Conservation (phyloP, 140 eudicot genomes). For the Anethum foeniculum region DNA sequence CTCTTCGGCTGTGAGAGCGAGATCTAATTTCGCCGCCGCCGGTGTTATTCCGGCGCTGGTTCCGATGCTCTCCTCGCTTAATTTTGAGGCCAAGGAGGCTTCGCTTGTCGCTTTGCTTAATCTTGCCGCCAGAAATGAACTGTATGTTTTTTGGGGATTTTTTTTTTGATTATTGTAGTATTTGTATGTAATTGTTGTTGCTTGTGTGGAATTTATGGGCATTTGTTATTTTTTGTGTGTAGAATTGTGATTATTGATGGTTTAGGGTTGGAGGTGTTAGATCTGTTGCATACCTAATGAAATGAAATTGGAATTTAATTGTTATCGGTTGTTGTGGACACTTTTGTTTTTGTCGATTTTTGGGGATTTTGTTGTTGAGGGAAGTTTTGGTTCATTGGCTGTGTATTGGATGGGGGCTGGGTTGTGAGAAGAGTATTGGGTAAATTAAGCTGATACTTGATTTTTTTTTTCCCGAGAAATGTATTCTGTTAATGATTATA, state of each 20-base stretch:
- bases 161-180: neutral
- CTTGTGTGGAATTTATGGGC: neutral
- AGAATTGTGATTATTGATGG: neutral
- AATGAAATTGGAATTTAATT: neutral
- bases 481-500: neutral
- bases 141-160: constrained; percentile 23
- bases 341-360: neutral
- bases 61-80: constrained; percentile 39
- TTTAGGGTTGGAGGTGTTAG: constrained; percentile 3
- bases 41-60: constrained; percentile 72
- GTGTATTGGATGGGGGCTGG: neutral
- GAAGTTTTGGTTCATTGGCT: neutral
- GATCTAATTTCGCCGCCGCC: constrained; percentile 57
- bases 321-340: neutral
- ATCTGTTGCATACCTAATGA: neutral
- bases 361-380: neutral
- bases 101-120: constrained; percentile 73
- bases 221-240: neutral
- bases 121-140: constrained; percentile 69
- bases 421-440: neutral
- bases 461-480: neutral
- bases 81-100: constrained; percentile 50
- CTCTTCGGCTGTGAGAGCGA: constrained; percentile 36
- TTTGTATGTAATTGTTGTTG: neutral
- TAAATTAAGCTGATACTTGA: neutral